A percentile compares a stretch with the other conserved stretches of the same genome.
Conservation (phyloP, 2,329 filamentous ascomycete genomes). For the Beauveria australis region DNA sequence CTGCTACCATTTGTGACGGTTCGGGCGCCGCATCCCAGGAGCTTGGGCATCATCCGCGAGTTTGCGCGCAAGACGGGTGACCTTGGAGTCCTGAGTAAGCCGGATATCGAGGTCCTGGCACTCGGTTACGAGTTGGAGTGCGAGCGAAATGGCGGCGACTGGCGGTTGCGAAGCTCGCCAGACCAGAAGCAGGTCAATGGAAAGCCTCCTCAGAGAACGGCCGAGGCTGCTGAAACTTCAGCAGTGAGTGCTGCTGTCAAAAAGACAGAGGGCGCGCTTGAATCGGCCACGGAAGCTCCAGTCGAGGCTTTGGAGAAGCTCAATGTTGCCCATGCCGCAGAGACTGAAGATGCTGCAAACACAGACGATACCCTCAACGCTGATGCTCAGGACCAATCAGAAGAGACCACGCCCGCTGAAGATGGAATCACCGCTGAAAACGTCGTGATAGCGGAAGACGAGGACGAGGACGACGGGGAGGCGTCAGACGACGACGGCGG, state of each 20-base stretch:
- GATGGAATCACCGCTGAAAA: neutral
- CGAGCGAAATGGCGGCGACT: conserved; percentile 82
- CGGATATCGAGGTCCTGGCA: conserved; percentile 84
- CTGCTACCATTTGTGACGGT: conserved; percentile 78
- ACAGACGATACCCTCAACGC: neutral
- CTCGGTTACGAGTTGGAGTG: conserved; percentile 92
- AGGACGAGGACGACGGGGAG: conserved; percentile 31
- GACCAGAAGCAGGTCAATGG: conserved; percentile 74
- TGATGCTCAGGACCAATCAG: conserved; percentile 1
- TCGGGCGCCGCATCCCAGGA: conserved; percentile 65
- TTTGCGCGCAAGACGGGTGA: conserved; percentile 90
- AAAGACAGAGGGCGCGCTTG: neutral
- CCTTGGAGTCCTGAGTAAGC: conserved; percentile 74
- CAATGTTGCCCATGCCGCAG: conserved; percentile 8
- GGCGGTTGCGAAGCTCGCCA: conserved; percentile 70
- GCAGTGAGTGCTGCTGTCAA: neutral
- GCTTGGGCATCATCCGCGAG: conserved; percentile 68
- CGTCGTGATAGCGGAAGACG: neutral
- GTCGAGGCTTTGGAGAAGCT: conserved; percentile 11
- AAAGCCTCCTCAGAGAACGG: conserved; percentile 42
- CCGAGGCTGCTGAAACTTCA: neutral
- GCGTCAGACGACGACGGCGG: conserved; percentile 54
- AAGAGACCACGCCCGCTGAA: neutral
- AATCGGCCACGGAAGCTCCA: neutral
- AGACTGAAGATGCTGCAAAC: conserved; percentile 8